Conservation (phyloP, 78 protist species). For the Planoprotostelium fungivorum region DNA sequence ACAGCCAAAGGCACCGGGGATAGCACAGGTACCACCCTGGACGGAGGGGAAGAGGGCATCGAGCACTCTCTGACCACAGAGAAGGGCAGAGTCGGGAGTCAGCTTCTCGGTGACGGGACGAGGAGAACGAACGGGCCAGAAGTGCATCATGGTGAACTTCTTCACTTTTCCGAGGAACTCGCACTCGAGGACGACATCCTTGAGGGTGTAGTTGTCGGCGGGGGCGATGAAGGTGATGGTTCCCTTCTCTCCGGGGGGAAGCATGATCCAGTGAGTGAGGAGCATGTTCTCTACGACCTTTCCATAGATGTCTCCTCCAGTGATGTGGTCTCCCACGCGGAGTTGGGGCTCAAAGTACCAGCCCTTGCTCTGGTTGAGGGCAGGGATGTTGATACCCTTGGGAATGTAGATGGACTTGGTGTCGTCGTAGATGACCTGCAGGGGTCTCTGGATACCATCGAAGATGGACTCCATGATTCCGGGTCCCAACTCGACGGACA, state of each 20-base stretch:
- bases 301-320: constrained; percentile 97
- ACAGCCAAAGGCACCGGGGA: constrained; percentile 99
- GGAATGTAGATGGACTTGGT: constrained; percentile 95
- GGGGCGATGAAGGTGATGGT: constrained; percentile 83
- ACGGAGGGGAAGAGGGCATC: constrained; percentile 98
- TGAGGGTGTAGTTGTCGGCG: constrained; percentile 89
- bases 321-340: constrained; percentile 87
- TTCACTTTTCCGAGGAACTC: constrained; percentile 47
- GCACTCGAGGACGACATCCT: constrained; percentile 30
- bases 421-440: constrained; percentile 79
- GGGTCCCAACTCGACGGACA: constrained; percentile 99
- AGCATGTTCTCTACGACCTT: constrained; percentile 90
- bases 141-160: constrained; percentile 83
- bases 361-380: constrained; percentile 68
- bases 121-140: constrained; percentile 99
- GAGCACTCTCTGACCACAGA: constrained; percentile 98
- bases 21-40: constrained; percentile 99
- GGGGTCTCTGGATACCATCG: constrained; percentile 99
- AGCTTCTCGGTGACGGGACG: constrained; percentile 95
- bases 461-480: constrained; percentile 95
- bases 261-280: constrained; percentile 90
- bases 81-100: constrained; percentile 89
- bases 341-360: constrained; percentile 90
- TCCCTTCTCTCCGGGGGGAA: constrained; percentile 92
- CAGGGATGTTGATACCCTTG: constrained; percentile 88